Evolutionary conservation across 441 rosid genomes (phyloP).

Genomic region (Eruca vesicaria): DNA sequence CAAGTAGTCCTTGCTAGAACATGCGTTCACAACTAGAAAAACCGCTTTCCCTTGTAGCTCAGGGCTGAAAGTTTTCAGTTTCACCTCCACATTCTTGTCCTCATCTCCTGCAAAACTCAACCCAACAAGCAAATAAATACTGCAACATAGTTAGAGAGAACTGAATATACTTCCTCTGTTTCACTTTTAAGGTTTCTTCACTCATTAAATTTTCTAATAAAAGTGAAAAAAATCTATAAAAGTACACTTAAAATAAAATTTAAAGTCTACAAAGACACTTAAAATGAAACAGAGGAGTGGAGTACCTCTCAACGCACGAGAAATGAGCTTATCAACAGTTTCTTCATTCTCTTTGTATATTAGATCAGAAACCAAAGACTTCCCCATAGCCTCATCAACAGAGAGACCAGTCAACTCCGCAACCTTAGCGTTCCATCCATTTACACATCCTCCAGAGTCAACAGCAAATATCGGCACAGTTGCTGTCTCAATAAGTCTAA

Average conservation of each 20-base stretch:
- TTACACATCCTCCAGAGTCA: conserved; percentile 69
- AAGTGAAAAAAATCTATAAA: too few relatives aligned
- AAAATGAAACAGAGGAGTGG: not conserved
- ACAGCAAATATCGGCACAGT: conserved; percentile 95
- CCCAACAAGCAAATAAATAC: conserved; percentile 8
- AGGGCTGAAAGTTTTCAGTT: conserved; percentile 70
- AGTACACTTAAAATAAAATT: too few relatives aligned
- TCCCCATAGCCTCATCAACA: conserved; percentile 92
- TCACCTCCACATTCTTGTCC: conserved; percentile 86
- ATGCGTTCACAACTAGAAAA: conserved; percentile 84
- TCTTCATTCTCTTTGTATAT: conserved; percentile 71
- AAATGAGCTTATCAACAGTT: conserved; percentile 66
- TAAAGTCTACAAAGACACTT: too few relatives aligned
- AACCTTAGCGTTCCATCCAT: conserved; percentile 97
- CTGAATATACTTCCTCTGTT: too few relatives aligned
- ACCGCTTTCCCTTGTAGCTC: conserved; percentile 62
- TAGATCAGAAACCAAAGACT: conserved; percentile 79
- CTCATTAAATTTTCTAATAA: too few relatives aligned
- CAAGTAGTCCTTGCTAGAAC: conserved; percentile 86
- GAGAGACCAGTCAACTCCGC: conserved; percentile 87
- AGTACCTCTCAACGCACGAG: conserved; percentile 75
- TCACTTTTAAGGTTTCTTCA: too few relatives aligned
- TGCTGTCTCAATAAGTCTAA: conserved; percentile 94
- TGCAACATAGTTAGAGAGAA: too few relatives aligned
- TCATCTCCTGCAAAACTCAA: conserved; percentile 71